phyloP scores from a whole-genome alignment of 2,329 filamentous ascomycete genomes.

The Aspergillus hortae region DNA sequence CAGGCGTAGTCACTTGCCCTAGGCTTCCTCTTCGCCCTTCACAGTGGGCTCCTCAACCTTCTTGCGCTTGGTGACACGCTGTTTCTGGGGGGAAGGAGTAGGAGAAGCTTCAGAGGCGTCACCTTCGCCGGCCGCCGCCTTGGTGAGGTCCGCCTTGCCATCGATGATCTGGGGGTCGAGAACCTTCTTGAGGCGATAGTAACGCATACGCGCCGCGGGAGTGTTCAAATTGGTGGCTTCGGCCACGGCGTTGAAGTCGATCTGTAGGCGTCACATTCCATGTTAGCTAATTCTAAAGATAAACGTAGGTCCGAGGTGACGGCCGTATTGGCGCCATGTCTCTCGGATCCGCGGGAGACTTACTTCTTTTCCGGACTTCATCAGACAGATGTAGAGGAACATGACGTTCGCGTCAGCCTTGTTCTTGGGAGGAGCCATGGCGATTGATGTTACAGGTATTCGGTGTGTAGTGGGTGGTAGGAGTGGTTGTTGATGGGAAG shows the following conservation, averaged over 20 bases:
- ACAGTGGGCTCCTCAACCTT: constrained; percentile 3
- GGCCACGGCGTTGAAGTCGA: constrained; percentile 34
- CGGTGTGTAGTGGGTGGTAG: not conserved
- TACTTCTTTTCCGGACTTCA: constrained; percentile 23
- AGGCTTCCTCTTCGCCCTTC: not conserved
- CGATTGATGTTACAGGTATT: not conserved
- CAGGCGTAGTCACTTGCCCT: too few species aligned
- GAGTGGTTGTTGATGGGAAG: not conserved
- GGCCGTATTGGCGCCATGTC: not conserved
- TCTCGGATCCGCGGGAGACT: too few species aligned
- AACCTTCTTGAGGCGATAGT: constrained; percentile 11
- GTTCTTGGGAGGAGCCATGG: constrained; percentile 22
- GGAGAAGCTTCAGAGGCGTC: not conserved
- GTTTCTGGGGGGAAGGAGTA: not conserved
- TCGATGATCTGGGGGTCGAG: constrained; percentile 7
- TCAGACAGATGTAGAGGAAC: constrained; percentile 43
- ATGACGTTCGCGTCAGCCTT: constrained; percentile 37
- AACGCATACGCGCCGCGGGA: constrained; percentile 15
- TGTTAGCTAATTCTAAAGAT: not conserved
- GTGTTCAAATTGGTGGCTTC: constrained; percentile 12
- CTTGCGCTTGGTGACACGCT: constrained; percentile 4
- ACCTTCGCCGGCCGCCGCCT: not conserved
- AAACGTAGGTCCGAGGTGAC: not conserved
- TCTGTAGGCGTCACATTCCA: constrained; percentile 18
- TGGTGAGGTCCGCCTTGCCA: constrained; percentile 6